Conservation (phyloP, 352 stramenopile genomes). For the Thraustochytrium sp. region DNA sequence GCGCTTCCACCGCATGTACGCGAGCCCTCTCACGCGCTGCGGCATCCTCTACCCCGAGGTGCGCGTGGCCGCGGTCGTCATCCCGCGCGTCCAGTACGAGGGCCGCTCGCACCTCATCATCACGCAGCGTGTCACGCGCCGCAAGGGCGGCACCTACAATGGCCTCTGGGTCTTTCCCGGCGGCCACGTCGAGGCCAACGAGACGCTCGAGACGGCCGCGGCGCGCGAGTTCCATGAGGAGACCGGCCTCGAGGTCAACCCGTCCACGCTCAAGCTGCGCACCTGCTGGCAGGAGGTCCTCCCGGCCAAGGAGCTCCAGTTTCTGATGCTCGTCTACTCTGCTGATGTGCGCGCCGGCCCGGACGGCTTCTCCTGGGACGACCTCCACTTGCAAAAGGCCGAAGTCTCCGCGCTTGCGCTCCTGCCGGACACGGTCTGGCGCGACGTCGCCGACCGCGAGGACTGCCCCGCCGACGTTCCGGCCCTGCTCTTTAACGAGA, state of each 20-base stretch:
- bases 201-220: slow-evolving; percentile 20
- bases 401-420: slow-evolving; percentile 18
- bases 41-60: neutral
- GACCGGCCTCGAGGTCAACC: slow-evolving; percentile 12
- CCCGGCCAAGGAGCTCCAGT: slow-evolving; percentile 22
- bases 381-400: slow-evolving; percentile 30
- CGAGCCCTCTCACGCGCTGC: neutral
- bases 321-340: slow-evolving; percentile 42
- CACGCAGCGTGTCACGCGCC: slow-evolving; percentile 6
- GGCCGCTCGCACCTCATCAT: slow-evolving; percentile 37
- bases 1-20: neutral
- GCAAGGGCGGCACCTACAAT: slow-evolving; percentile 40
- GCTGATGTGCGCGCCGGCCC: neutral
- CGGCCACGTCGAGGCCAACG: slow-evolving; percentile 28
- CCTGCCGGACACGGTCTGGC: neutral
- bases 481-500: neutral
- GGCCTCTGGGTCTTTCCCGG: slow-evolving; percentile 25
- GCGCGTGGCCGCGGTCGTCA: slow-evolving; percentile 4
- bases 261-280: neutral
- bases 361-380: slow-evolving; percentile 1
- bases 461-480: neutral
- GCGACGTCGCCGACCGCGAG: neutral
- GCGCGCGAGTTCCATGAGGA: slow-evolving; percentile 31
- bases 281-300: slow-evolving; percentile 43
- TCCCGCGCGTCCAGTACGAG: slow-evolving; percentile 12